These are phyloP conservation scores for Penicillium sp. DNA, from an alignment of 2,329 filamentous ascomycete genomes.

Conservation along the genomic window DNA sequence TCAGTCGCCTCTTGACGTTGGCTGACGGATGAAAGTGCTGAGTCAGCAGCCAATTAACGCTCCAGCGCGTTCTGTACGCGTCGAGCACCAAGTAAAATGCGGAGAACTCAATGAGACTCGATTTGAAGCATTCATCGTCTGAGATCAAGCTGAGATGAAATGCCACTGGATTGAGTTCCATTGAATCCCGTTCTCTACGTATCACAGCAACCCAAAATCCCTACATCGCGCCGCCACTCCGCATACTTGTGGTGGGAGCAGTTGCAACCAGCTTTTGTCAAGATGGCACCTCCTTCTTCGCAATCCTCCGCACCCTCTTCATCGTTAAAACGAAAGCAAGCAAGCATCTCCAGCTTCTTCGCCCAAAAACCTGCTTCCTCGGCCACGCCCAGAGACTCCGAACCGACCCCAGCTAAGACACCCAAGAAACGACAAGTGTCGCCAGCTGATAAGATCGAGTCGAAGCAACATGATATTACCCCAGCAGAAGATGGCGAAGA, in stretches of 20 bases:
- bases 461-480: constrained; percentile 4
- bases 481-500: constrained; percentile 13
- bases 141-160: not conserved
- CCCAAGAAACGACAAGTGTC: constrained; percentile 14
- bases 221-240: not conserved
- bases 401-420: constrained; percentile 2
- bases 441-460: constrained; percentile 3
- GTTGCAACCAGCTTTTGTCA: not conserved
- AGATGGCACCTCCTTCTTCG: constrained; percentile 37
- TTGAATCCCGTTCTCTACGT: not conserved
- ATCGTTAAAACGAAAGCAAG: constrained; percentile 51
- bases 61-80: constrained; percentile 32
- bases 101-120: constrained; percentile 10
- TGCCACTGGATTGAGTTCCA: too few relatives aligned
- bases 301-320: constrained; percentile 34
- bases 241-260: not conserved
- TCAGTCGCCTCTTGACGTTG: not conserved
- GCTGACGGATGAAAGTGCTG: not conserved
- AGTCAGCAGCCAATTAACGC: constrained; percentile 28
- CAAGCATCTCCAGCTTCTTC: constrained; percentile 85
- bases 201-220: not conserved
- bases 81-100: constrained; percentile 28
- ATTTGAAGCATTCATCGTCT: not conserved
- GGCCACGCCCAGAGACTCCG: constrained; percentile 9
- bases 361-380: constrained; percentile 52